Conservation (phyloP, 2,329 filamentous ascomycete species). For the Dactylellina leptospora region DNA sequence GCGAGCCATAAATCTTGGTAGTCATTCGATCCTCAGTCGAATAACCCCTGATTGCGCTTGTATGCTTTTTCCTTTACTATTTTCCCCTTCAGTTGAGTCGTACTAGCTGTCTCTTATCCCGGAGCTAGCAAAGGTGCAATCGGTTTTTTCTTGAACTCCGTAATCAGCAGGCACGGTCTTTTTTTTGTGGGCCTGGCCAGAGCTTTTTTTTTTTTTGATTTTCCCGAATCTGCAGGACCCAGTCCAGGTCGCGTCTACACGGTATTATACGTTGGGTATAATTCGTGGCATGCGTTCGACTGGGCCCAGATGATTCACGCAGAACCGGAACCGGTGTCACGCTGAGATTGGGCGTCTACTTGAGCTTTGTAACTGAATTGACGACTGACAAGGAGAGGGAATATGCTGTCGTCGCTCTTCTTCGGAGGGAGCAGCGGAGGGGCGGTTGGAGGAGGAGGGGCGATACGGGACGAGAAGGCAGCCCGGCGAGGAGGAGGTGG, state of each 20-base stretch:
- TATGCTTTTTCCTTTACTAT: slow-evolving; percentile 19
- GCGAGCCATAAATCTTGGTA: slow-evolving; percentile 19
- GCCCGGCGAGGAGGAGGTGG: slow-evolving; percentile 25
- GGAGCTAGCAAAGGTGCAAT: slow-evolving; percentile 29
- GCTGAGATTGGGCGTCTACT: slow-evolving; percentile 43
- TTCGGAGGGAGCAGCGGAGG: slow-evolving; percentile 29
- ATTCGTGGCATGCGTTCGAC: slow-evolving; percentile 49
- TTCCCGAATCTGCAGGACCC: slow-evolving; percentile 33
- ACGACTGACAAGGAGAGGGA: neutral
- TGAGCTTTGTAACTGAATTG: slow-evolving; percentile 17
- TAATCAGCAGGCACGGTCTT: slow-evolving; percentile 7
- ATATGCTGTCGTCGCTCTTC: slow-evolving; percentile 48
- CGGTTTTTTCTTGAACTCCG: neutral
- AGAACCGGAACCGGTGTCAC: slow-evolving; percentile 38
- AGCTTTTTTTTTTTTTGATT: slow-evolving; percentile 9
- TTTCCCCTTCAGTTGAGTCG: slow-evolving; percentile 9
- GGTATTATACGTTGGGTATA: slow-evolving; percentile 27
- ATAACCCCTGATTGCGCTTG: slow-evolving; percentile 28
- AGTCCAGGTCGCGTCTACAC: slow-evolving; percentile 32
- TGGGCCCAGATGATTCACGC: slow-evolving; percentile 47
- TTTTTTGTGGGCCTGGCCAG: slow-evolving; percentile 29
- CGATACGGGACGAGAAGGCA: slow-evolving; percentile 37
- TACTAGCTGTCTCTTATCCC: slow-evolving; percentile 6
- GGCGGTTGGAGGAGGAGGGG: slow-evolving; percentile 21
- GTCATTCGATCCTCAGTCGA: slow-evolving; percentile 38